Base-by-base conservation (phyloP, 176 grass and related monocot genomes). In the Chloris gayana region DNA sequence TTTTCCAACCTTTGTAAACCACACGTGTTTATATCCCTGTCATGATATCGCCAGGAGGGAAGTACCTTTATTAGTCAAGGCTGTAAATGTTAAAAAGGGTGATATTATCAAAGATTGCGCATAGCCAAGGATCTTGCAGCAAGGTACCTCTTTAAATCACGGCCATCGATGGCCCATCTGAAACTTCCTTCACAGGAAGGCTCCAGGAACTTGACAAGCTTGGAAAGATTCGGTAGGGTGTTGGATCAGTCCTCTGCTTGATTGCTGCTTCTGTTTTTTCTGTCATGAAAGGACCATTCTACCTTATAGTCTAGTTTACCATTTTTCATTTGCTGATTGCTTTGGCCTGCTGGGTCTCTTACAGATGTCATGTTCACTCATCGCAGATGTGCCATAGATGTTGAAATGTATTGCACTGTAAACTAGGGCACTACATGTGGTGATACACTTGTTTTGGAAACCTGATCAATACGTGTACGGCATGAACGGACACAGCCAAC, bases 1-100 rank as follows among this genome's bases (percentile, higher is more conserved):
- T 85, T 47, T 76, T 85, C 83, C 83, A 85, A 32, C 31, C 12
- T 72, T 85, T 78, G 74, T 78, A 53, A 85, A 78, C 41, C 39
- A 24, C 65, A 70, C 54, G 74, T 77, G 83, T 53, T 72, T 27
- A 33, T 38, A 30, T 85, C 74, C 30, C 2, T 14, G 56, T 72
- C 54, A 71, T 2, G 21, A 4, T 24, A 78, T 6, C 24, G 9
- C 73, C 27, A 61, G 63, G 33, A 69, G 37, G 64, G 29, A 69
- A 24, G 21, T 37, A 49, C 70, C 41, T 77, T 50, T 1, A 29
- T 50, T 9, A 18, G 67, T 70, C 31, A 78, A 61, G 15, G 1
- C 17, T 71, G 11, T 61, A 60, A 84, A 63, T 71, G 15, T 21
- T 78, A 70, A 62, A 15, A 53, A 77, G 49, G 5, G 29, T 61